Percentiles rank a stretch among this genome's conserved stretches.
These are phyloP conservation scores for Ogataea zsoltii DNA, from an alignment of 805 yeast genomes.

Conservation along the genomic window DNA sequence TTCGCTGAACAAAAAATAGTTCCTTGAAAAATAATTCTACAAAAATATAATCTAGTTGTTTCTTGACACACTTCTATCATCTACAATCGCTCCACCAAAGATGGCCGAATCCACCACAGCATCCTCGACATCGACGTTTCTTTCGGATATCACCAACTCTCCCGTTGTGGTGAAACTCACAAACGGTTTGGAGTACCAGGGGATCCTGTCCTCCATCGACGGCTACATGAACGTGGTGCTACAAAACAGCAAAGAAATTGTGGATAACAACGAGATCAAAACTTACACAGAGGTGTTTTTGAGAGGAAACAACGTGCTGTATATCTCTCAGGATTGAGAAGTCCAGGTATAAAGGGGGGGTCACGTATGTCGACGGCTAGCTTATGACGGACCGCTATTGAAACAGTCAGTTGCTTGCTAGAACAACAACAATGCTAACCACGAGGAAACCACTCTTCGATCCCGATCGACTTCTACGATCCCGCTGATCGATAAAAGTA, in stretches of 20 bases:
- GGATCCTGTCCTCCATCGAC: slow-evolving; percentile 73
- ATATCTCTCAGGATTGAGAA: slow-evolving; percentile 26
- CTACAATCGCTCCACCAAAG: not conserved
- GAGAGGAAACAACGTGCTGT: slow-evolving; percentile 83
- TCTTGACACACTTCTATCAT: not conserved
- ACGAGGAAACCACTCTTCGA: too few relatives aligned
- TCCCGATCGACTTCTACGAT: too few relatives aligned
- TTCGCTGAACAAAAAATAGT: too few relatives aligned
- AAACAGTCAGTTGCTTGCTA: too few relatives aligned
- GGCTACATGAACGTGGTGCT: slow-evolving; percentile 96
- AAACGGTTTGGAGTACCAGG: slow-evolving; percentile 84
- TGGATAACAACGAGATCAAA: slow-evolving; percentile 48
- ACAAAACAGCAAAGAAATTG: slow-evolving; percentile 70
- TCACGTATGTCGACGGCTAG: too few relatives aligned
- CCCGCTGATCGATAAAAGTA: not conserved
- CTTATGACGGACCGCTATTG: too few relatives aligned
- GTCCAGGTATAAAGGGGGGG: too few relatives aligned
- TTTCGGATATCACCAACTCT: slow-evolving; percentile 76
- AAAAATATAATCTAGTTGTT: not conserved
- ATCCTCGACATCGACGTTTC: slow-evolving; percentile 62
- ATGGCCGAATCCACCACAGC: slow-evolving; percentile 15
- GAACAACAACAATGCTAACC: too few relatives aligned
- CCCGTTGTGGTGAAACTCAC: slow-evolving; percentile 79
- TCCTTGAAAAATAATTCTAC: not conserved
- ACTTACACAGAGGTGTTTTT: slow-evolving; percentile 77